Evolutionary conservation across 2,329 filamentous ascomycete genomes (phyloP).

Genomic region (Trichophyton schoenleinii): DNA sequence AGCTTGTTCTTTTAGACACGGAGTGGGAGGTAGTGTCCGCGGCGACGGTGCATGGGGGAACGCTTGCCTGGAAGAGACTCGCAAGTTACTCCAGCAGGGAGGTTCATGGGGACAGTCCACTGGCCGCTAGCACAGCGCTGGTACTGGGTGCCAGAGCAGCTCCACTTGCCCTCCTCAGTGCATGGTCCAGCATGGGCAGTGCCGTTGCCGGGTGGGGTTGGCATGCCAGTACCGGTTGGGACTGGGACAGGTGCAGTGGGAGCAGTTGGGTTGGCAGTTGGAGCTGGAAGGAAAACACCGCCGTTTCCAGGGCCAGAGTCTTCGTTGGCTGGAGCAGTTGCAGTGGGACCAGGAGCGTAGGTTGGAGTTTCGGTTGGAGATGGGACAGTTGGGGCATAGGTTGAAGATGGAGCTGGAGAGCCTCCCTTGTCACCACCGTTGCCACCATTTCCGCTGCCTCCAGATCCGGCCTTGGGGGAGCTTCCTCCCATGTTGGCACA

Average conservation of each 20-base stretch:
- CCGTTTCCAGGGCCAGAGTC: conserved; percentile 13
- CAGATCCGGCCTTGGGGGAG: conserved; percentile 21
- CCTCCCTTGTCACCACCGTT: conserved; percentile 13
- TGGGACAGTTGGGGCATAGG: conserved; percentile 12
- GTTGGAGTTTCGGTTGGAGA: conserved; percentile 10
- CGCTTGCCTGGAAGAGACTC: conserved; percentile 15
- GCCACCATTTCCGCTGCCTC: conserved; percentile 12
- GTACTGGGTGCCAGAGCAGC: conserved; percentile 46
- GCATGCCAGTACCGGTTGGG: not conserved
- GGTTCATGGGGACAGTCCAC: conserved; percentile 40
- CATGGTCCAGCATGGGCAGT: conserved; percentile 25
- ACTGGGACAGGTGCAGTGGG: conserved; percentile 6
- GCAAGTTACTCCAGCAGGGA: conserved; percentile 46
- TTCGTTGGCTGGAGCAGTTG: conserved; percentile 13
- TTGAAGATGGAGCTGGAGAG: conserved; percentile 13
- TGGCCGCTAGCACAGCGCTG: conserved; percentile 50
- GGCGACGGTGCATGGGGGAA: conserved; percentile 11
- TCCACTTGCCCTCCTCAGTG: conserved; percentile 44
- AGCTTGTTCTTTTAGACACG: not conserved
- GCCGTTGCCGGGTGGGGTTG: conserved; percentile 8
- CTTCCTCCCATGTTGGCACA: conserved; percentile 21
- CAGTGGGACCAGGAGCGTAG: not conserved
- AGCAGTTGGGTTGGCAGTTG: not conserved
- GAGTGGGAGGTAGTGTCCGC: not conserved
- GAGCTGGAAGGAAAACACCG: conserved; percentile 10